Evolutionary conservation across 1,284 basidiomycete genomes (phyloP), one percentile per base, ranked within the genome.

Genomic region (Malassezia furfur): DNA sequence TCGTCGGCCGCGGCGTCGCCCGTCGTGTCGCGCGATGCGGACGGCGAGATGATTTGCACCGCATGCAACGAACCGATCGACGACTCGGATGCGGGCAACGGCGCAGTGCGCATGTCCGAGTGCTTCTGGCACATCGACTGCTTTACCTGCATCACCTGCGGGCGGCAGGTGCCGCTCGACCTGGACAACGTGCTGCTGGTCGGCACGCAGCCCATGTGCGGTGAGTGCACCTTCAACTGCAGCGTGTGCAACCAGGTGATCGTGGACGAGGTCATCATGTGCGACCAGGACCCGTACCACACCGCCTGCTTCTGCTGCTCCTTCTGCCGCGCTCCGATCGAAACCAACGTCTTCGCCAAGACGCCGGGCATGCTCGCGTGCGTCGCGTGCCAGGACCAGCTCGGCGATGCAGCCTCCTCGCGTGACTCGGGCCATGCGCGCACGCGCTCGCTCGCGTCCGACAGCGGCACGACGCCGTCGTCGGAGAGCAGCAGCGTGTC

Each of bases 151-250:
- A 40, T 57, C 15, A 48, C 45, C 21, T 57, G 55, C 34, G 50
- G 50, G 3, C 44, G 25, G 8, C 37, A 25, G 15, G 55, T 57
- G 14, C 44, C 48, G 12, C 28, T 38, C 25, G 41, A 52, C 22
- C 35, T 43, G n/a, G 55, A 57, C 15, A 52, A 49, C 38, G 55
- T 57, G n/a, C 17, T 57, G 45, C 39, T 57, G 8, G 55, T 57
- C 45, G 55, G 50, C 34, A 34, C 48, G 15, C 50, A 52, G 22
- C 55, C 55, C 19, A 52, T 57, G 50, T 57, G 55, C 30, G 22
- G 25, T 5, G 21, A 22, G 2, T 57, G 55, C 35, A 48, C 46
- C 3, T 52, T 57, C 34, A 17, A 48, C 28, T 57, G 55, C 32
- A 14, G 25, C 14, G 46, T 45, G 15, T 57, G 55, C 28, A 15